Evolutionary conservation across 345 rosid genomes (phyloP).

Genomic region (Limnanthes douglasii): DNA sequence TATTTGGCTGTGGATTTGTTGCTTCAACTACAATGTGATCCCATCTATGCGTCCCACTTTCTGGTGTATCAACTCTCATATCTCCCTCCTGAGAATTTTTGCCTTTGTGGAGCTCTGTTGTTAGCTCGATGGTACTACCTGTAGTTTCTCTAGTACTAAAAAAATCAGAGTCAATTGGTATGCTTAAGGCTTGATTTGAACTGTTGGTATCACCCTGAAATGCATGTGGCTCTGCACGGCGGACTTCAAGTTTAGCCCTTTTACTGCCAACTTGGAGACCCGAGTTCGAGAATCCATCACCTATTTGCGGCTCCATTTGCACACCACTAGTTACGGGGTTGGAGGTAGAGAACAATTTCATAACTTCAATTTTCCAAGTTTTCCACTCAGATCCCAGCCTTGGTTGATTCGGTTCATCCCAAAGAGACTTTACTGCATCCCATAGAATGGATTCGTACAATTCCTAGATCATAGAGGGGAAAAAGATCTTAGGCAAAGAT

Average conservation of each 20-base stretch:
- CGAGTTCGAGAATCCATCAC: conserved; percentile 22
- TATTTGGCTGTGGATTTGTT: conserved; percentile 20
- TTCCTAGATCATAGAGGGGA: conserved; percentile 35
- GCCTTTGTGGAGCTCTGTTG: conserved; percentile 16
- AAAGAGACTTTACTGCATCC: conserved; percentile 62
- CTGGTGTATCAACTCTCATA: conserved; percentile 17
- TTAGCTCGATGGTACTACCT: conserved; percentile 16
- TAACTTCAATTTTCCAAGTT: conserved; percentile 94
- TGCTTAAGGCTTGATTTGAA: conserved; percentile 22
- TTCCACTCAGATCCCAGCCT: conserved; percentile 82
- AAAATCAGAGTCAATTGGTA: conserved; percentile 41
- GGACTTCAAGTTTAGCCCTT: conserved; percentile 88
- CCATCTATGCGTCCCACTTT: conserved; percentile 48
- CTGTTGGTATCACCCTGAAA: conserved; percentile 33
- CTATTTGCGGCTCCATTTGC: conserved; percentile 24
- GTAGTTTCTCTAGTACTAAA: conserved; percentile 29
- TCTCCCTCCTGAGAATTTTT: conserved; percentile 16
- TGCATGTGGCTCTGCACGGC: conserved; percentile 69
- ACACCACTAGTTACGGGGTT: conserved; percentile 22
- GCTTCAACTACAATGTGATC: conserved; percentile 59
- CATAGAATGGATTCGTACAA: conserved; percentile 56
- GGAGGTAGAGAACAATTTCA: conserved; percentile 67
- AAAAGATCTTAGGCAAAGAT: conserved; percentile 3
- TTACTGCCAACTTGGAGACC: conserved; percentile 48
- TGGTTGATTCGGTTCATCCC: conserved; percentile 51